phyloP scores from a whole-genome alignment of 257 asterid genomes.

The Schizonepeta tenuifolia region DNA sequence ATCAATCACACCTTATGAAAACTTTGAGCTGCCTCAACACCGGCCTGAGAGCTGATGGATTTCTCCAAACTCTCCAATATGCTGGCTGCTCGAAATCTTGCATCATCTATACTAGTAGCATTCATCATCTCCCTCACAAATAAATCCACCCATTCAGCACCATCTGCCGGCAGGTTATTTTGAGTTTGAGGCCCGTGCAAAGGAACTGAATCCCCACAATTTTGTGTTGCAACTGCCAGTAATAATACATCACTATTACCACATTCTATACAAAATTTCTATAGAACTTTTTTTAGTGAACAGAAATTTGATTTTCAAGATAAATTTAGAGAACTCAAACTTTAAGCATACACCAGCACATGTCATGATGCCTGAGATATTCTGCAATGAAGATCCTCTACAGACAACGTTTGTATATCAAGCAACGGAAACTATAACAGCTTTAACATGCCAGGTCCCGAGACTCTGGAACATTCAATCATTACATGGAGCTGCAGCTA shows the following conservation, averaged over 20 bases:
- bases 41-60: constrained; percentile 49
- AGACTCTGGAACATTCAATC: constrained; percentile 3
- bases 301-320: neutral
- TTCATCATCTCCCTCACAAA: constrained; percentile 63
- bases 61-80: constrained; percentile 72
- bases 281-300: neutral
- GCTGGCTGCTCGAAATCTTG: constrained; percentile 60
- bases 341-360: neutral
- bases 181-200: constrained; percentile 45
- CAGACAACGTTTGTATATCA: neutral
- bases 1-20: constrained; percentile 52
- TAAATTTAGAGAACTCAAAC: neutral
- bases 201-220: constrained; percentile 39
- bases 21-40: constrained; percentile 55
- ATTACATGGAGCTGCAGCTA: neutral
- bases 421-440: constrained; percentile 15
- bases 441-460: constrained; percentile 1
- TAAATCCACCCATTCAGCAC: constrained; percentile 83
- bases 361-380: neutral
- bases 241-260: constrained; percentile 14
- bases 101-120: constrained; percentile 76
- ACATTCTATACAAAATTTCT: constrained; percentile 18
- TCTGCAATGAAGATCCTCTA: neutral
- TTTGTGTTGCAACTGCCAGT: constrained; percentile 46
- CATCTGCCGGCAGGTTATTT: constrained; percentile 52